phyloP scores from a whole-genome alignment of 2,329 filamentous ascomycete species.

The Ophiocordyceps robertsii region DNA sequence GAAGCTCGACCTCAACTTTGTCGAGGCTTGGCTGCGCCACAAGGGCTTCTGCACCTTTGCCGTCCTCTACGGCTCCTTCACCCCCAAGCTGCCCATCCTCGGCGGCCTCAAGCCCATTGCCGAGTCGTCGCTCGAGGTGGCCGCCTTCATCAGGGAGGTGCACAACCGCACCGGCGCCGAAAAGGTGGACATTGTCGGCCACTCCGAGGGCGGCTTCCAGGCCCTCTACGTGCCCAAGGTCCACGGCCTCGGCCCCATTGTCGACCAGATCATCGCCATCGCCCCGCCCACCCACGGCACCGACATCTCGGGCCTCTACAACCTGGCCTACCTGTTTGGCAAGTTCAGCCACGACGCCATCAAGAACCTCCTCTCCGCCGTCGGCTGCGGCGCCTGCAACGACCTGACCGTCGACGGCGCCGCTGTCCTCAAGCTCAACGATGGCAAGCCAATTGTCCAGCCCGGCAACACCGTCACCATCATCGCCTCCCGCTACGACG shows the following conservation, averaged over 20 bases:
- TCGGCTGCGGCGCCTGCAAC: slow-evolving; percentile 5
- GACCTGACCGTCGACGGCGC: slow-evolving; percentile 4
- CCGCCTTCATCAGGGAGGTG: slow-evolving; percentile 7
- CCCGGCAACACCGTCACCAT: slow-evolving; percentile 5
- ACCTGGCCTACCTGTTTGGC: slow-evolving; percentile 3
- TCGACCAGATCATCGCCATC: slow-evolving; percentile 9
- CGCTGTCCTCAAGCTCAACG: slow-evolving; percentile 4
- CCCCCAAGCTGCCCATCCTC: slow-evolving; percentile 5
- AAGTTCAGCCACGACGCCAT: not conserved
- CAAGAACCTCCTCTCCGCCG: not conserved
- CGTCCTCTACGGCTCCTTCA: slow-evolving; percentile 8
- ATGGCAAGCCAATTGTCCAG: slow-evolving; percentile 6
- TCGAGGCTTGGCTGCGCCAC: slow-evolving; percentile 6
- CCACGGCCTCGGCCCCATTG: slow-evolving; percentile 2
- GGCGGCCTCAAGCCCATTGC: slow-evolving; percentile 8
- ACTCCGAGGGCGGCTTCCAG: slow-evolving; percentile 10
- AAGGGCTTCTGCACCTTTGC: slow-evolving; percentile 9
- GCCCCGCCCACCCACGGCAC: slow-evolving; percentile 11
- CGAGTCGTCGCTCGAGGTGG: slow-evolving; percentile 7
- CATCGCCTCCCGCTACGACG: slow-evolving; percentile 4
- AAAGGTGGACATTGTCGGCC: slow-evolving; percentile 10
- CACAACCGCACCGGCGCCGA: slow-evolving; percentile 5
- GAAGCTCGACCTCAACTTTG: slow-evolving; percentile 7
- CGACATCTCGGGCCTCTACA: slow-evolving; percentile 5
- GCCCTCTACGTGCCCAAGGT: slow-evolving; percentile 9